Conservation (phyloP, 345 rosid genomes). For the Camelina hispida region DNA sequence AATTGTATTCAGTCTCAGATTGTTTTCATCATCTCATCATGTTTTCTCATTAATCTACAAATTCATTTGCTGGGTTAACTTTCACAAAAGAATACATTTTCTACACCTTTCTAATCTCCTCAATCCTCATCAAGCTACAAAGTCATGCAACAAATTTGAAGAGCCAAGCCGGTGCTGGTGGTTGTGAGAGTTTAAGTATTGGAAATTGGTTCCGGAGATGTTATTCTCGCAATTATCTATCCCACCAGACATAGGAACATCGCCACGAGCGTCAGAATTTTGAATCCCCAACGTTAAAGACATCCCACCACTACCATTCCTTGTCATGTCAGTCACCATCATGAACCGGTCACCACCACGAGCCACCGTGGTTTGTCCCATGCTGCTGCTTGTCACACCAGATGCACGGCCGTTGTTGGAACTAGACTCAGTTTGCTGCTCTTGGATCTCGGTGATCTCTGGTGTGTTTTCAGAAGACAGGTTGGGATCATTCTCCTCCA, state of each 20-base stretch:
- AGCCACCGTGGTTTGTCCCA: conserved; percentile 49
- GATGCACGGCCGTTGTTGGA: conserved; percentile 47
- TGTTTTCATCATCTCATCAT: conserved; percentile 6
- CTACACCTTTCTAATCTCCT: conserved; percentile 29
- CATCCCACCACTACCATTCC: conserved; percentile 65
- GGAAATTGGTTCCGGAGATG: conserved; percentile 54
- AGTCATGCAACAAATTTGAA: conserved; percentile 78
- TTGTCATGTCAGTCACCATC: conserved; percentile 68
- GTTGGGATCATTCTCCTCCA: conserved; percentile 65
- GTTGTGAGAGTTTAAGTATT: conserved; percentile 61
- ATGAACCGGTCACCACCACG: conserved; percentile 51
- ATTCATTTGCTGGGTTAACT: conserved; percentile 14
- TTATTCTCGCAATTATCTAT: conserved; percentile 50
- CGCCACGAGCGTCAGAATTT: conserved; percentile 59
- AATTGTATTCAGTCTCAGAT: neutral
- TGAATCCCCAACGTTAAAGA: conserved; percentile 89
- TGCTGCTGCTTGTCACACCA: conserved; percentile 43
- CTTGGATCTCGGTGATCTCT: conserved; percentile 53
- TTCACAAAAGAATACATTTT: conserved; percentile 39
- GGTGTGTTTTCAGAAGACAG: conserved; percentile 72
- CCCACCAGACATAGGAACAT: conserved; percentile 55
- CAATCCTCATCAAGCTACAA: conserved; percentile 63
- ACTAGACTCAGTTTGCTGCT: conserved; percentile 46
- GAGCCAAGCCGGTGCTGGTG: conserved; percentile 65
- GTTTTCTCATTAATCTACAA: conserved; percentile 20